These are phyloP conservation scores for Retiboletus flavoniger DNA, from an alignment of 1,284 basidiomycete genomes.

Conservation along the genomic window DNA sequence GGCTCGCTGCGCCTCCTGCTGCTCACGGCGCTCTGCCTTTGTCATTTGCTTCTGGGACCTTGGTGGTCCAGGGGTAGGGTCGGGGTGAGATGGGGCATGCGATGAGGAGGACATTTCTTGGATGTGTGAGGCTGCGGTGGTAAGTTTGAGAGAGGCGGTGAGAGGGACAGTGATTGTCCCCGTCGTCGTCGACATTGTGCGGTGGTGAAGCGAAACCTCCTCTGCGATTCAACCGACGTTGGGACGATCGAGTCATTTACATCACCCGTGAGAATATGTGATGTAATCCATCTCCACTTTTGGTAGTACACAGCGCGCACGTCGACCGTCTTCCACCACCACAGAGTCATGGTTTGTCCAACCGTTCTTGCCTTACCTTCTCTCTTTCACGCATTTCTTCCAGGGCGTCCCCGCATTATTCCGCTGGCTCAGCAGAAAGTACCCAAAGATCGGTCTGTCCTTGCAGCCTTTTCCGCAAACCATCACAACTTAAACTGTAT, in stretches of 20 bases:
- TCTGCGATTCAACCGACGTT: neutral
- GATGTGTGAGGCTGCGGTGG: conserved; percentile 1
- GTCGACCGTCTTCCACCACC: neutral
- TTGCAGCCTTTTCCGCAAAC: neutral
- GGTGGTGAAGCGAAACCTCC: neutral
- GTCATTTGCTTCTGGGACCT: conserved; percentile 67
- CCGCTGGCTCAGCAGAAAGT: conserved; percentile 95
- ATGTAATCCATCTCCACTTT: conserved; percentile 22
- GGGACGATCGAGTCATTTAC: conserved; percentile 18
- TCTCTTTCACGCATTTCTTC: neutral
- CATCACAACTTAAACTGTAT: neutral
- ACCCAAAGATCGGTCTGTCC: conserved; percentile 85
- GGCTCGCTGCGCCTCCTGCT: conserved; percentile 78
- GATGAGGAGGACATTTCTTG: conserved; percentile 11
- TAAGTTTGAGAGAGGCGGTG: conserved; percentile 24
- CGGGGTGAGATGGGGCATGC: conserved; percentile 5
- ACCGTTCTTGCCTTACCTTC: neutral
- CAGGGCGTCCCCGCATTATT: conserved; percentile 94
- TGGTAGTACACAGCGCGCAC: conserved; percentile 1
- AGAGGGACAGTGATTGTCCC: conserved; percentile 18
- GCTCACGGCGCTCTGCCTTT: conserved; percentile 76
- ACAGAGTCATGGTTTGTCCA: conserved; percentile 18
- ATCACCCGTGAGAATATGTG: conserved; percentile 26
- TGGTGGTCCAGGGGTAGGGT: conserved; percentile 4
- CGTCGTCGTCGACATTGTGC: conserved; percentile 31